These are phyloP conservation scores for Aspergillus ellipticus DNA, from an alignment of 495 filamentous ascomycete genomes.

Conservation along the genomic window DNA sequence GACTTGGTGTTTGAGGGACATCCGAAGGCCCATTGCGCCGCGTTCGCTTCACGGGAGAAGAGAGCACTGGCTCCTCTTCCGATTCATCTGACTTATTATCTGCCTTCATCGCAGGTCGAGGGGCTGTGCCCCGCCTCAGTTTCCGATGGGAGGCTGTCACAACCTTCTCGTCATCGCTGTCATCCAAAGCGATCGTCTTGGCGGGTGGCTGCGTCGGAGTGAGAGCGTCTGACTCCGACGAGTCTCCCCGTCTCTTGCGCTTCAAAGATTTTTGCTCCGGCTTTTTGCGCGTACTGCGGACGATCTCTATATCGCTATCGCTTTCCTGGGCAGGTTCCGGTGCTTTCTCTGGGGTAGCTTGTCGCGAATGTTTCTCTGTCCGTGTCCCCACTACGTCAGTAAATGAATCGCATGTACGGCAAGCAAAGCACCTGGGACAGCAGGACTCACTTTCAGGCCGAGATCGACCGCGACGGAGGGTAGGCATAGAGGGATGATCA, in stretches of 20 bases:
- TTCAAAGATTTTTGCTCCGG: constrained; percentile 3
- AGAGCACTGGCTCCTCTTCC: constrained; percentile 27
- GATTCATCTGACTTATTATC: constrained; percentile 28
- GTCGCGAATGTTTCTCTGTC: background rate
- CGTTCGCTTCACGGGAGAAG: constrained; percentile 26
- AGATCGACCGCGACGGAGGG: constrained; percentile 15
- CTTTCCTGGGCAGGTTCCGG: constrained; percentile 5
- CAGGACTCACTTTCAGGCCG: background rate
- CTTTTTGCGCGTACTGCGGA: constrained; percentile 17
- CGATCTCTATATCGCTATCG: constrained; percentile 18
- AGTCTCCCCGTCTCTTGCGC: constrained; percentile 16
- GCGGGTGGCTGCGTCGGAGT: background rate
- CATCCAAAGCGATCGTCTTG: background rate
- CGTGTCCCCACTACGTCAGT: background rate
- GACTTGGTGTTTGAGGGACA: constrained; percentile 24
- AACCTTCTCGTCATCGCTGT: constrained; percentile 26
- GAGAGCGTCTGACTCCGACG: background rate
- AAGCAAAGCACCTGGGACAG: background rate
- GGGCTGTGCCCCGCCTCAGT: constrained; percentile 25
- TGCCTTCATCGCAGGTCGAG: constrained; percentile 12
- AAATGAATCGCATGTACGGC: background rate
- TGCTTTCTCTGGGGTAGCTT: constrained; percentile 4
- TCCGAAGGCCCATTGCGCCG: constrained; percentile 12
- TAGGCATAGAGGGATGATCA: constrained; percentile 30
- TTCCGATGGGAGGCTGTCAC: constrained; percentile 28